Evolutionary conservation across 768 basidiomycete genomes (phyloP), one percentile per base, ranked within the genome.

Genomic region (Termitomyces sp.): DNA sequence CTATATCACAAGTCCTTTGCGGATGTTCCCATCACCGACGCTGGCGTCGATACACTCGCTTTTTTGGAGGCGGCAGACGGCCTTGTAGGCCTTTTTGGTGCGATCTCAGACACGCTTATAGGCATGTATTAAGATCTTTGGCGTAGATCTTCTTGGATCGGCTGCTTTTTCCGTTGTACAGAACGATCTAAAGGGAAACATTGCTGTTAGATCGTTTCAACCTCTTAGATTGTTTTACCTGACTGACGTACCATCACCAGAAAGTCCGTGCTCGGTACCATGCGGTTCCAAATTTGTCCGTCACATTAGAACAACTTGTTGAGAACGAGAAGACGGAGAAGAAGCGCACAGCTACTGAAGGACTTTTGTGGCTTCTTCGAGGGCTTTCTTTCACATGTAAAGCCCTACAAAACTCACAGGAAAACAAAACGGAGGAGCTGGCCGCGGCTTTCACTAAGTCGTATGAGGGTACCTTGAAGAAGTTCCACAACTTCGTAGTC

Each of bases 1-100:
- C 36, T 28, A 26, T 54, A 36, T 44, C 18, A 26, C 47, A 62
- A 98, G 96, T 95, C 92, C n/a, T 99, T 94, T 70, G 85, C 86
- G 64, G 88, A 95, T 72, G 96, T 98, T 42, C 82, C 88, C 32
- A 80, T 92, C 63, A 91, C 88, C 56, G 86, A 92, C 64, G 81
- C 80, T 65, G 96, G 96, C 60, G 84, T 98, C 69, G 87, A 98
- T 70, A 98, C 97, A 16, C 70, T 83, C 46, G 77, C 80, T 49
- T 99, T 98, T 77, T 80, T 95, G 64, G 87, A 96, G 65, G 97
- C 96, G 8, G 79, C 91, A 1, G 80, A 90, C 57, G 96, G 94
- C 40, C 80, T 99, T 47, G 88, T 94, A 59, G 86, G 87, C 57
- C 75, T 98, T 65, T 97, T 99, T 70, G 93, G 96, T 97, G 63